A percentile compares a stretch with the other conserved stretches of the same genome.
These are phyloP conservation scores for Termitomyces sp. DNA, from an alignment of 768 basidiomycete genomes.

Conservation along the genomic window DNA sequence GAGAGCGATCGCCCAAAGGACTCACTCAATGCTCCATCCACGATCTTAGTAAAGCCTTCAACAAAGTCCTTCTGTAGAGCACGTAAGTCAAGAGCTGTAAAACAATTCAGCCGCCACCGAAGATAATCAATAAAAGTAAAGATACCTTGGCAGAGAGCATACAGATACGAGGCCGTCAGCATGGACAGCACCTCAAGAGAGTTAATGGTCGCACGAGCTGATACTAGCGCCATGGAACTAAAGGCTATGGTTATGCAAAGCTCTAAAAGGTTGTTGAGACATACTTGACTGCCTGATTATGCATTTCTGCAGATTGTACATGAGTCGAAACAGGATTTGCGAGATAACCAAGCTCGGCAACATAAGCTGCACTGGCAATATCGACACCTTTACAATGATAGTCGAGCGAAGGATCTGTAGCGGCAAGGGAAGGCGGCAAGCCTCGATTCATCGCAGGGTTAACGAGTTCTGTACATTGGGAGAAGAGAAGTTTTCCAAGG, in stretches of 20 bases:
- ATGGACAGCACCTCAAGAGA: conserved; percentile 76
- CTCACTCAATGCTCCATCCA: conserved; percentile 40
- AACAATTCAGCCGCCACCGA: neutral
- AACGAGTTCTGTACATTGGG: conserved; percentile 64
- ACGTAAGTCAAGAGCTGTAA: conserved; percentile 71
- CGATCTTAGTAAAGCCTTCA: conserved; percentile 39
- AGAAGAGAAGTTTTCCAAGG: conserved; percentile 64
- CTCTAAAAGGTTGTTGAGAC: conserved; percentile 18
- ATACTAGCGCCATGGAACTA: conserved; percentile 80
- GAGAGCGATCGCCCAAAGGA: conserved; percentile 39
- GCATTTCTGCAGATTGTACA: conserved; percentile 86
- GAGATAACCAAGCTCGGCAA: conserved; percentile 74
- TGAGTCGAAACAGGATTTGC: conserved; percentile 83
- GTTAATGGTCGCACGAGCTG: conserved; percentile 72
- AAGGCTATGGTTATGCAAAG: conserved; percentile 4
- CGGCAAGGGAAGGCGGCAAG: conserved; percentile 72
- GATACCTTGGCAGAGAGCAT: conserved; percentile 59
- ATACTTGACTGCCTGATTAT: conserved; percentile 88
- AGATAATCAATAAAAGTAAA: neutral
- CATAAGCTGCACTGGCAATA: conserved; percentile 78
- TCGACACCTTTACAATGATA: conserved; percentile 85
- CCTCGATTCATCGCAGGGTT: conserved; percentile 79
- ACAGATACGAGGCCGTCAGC: conserved; percentile 70
- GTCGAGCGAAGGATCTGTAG: conserved; percentile 75
- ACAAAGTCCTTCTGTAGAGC: conserved; percentile 66